Percentiles rank a stretch among this genome's conserved stretches.
Evolutionary conservation across 108 stramenopile genomes (phyloP).

Genomic region (Ochromonas danica): DNA sequence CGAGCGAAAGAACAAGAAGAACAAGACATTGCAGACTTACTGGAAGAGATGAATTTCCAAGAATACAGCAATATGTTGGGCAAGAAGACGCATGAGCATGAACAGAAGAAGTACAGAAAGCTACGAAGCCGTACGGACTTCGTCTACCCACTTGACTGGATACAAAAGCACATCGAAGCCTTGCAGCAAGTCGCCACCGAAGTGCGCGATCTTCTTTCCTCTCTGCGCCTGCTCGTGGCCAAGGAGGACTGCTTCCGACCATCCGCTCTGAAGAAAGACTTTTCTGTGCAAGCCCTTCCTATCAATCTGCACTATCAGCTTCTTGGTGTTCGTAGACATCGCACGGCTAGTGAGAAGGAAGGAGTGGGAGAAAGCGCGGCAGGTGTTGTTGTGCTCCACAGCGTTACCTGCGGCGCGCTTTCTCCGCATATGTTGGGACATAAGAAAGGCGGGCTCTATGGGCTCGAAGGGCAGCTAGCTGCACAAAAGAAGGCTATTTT

Average conservation of each 20-base stretch:
- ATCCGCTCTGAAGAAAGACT: slow-evolving; percentile 17
- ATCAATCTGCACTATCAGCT: slow-evolving; percentile 32
- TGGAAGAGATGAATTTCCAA: background rate
- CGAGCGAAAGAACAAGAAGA: too few species aligned
- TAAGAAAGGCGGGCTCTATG: slow-evolving; percentile 27
- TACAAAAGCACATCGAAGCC: background rate
- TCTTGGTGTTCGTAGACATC: background rate
- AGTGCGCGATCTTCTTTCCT: background rate
- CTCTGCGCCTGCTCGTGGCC: background rate
- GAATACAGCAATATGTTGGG: background rate
- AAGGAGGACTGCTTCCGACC: background rate
- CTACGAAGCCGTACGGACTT: background rate
- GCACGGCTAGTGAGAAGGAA: background rate
- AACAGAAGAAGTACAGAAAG: too few species aligned
- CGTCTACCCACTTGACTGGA: background rate
- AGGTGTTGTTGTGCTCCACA: background rate
- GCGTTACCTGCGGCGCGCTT: slow-evolving; percentile 12
- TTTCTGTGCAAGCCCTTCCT: background rate
- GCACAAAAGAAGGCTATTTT: slow-evolving; percentile 2
- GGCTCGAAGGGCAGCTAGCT: background rate
- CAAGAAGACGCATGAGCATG: background rate
- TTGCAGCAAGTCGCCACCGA: background rate
- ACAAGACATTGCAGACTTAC: too few species aligned
- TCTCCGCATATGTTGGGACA: slow-evolving; percentile 6
- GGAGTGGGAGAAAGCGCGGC: background rate